Evolutionary conservation across 2,329 filamentous ascomycete genomes (phyloP), one percentile per base, ranked within the genome.

Genomic region (Ramichloridium luteum): DNA sequence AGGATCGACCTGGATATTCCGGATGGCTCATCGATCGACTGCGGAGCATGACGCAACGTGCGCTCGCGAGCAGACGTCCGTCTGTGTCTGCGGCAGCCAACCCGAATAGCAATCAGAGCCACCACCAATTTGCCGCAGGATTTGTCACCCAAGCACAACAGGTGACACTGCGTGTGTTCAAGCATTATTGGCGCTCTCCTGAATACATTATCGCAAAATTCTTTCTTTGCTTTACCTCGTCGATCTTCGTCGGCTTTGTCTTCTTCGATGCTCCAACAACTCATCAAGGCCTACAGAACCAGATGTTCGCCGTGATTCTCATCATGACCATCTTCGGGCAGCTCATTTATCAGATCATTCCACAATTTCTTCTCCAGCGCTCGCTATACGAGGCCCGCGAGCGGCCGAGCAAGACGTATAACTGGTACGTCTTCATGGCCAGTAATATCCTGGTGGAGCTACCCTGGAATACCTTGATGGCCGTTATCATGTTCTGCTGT

Each of bases 171-270:
- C 80, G 83, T 46, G 77, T 86, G 15, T 86, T 88, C 63, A 72
- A 85, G 51, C 83, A 90, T 54, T 88, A 86, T 66, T 90, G 83
- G 82, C 78, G 83, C 38, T 84, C 76, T 0, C 83, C 83, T 0
- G 68, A 74, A 6, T 92, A 90, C 60, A 84, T 92, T 54, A 88
- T 85, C 61, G 76, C 80, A 48, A 90, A 90, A 64, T 53, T 67
- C 1, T 60, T 67, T 4, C 72, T 88, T 12, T 80, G 74, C 50
- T 59, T 68, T 14, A 55, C 74, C 5, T 65, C 65, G 43, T 62
- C 75, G 3, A 65, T 88, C n/a, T 88, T 85, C 52, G 80, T 86
- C 44, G 81, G 81, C 16, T 83, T 86, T 44, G 81, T 81, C 16
- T 84, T 88, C 58, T 81, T 71, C 65, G 67, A 72, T 20, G 74